These are phyloP conservation scores for Botrytis aclada DNA, from an alignment of 2,329 filamentous ascomycete species.

Conservation along the genomic window DNA sequence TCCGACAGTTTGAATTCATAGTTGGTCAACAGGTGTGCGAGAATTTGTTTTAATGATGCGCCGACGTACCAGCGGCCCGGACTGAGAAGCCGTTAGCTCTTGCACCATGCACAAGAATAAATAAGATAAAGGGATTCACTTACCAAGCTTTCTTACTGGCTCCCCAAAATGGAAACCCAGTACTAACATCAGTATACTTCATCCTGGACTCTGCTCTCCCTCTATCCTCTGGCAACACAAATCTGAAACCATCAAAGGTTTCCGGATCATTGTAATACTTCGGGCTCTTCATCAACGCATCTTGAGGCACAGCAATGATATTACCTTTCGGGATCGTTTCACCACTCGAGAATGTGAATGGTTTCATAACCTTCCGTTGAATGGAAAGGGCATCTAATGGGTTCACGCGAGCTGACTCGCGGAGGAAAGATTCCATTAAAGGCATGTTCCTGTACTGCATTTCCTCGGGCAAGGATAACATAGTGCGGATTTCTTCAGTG, in stretches of 20 bases:
- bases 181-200: constrained; percentile 8
- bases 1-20: background rate
- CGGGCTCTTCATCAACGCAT: background rate
- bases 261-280: background rate
- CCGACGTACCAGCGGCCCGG: background rate
- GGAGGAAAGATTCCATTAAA: background rate
- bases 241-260: background rate
- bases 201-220: background rate
- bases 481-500: background rate
- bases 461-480: background rate
- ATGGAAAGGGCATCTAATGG: constrained; percentile 4
- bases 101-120: background rate
- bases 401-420: constrained; percentile 3
- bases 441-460: background rate
- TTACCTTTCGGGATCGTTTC: background rate
- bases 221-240: background rate
- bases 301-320: background rate
- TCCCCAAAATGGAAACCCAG: background rate
- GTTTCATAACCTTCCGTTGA: constrained; percentile 7
- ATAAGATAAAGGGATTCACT: background rate
- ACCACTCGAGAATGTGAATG: background rate
- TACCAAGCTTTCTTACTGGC: background rate
- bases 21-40: background rate
- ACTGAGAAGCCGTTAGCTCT: background rate
- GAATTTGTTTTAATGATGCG: background rate